Conservation (phyloP, 768 basidiomycete genomes). For the Rhodotorula babjevae region DNA sequence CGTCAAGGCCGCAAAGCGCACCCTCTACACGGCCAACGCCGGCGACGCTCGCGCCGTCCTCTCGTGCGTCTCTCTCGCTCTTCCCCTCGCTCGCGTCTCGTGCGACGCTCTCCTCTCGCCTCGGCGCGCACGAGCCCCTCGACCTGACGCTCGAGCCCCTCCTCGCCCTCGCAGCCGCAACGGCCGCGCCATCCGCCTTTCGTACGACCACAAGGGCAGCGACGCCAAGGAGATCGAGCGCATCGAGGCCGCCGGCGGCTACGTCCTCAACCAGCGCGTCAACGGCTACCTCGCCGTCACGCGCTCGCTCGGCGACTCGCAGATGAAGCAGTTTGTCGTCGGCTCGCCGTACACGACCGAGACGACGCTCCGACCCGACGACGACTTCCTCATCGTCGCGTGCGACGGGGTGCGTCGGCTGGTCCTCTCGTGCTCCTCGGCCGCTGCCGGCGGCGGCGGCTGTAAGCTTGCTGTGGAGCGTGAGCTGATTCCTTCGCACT, state of each 20-base stretch:
- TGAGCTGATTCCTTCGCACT: background rate
- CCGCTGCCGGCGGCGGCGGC: too few species aligned
- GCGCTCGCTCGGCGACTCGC: slow-evolving; percentile 89
- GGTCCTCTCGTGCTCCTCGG: background rate
- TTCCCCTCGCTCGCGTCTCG: too few species aligned
- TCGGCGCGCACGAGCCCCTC: too few species aligned
- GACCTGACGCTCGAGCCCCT: too few species aligned
- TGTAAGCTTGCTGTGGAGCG: too few species aligned
- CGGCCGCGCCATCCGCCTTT: slow-evolving; percentile 85
- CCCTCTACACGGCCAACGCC: slow-evolving; percentile 87
- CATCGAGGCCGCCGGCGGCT: slow-evolving; percentile 95
- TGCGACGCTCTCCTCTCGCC: background rate
- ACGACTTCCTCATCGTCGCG: slow-evolving; percentile 93
- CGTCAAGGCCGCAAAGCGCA: slow-evolving; percentile 51
- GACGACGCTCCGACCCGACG: slow-evolving; percentile 79
- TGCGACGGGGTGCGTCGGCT: slow-evolving; percentile 81
- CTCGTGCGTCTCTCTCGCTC: slow-evolving; percentile 50
- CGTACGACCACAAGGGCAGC: slow-evolving; percentile 98
- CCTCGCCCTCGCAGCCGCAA: slow-evolving; percentile 53
- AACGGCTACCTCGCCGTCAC: slow-evolving; percentile 95
- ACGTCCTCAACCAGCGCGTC: slow-evolving; percentile 95
- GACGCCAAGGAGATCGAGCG: slow-evolving; percentile 96
- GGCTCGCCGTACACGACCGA: slow-evolving; percentile 97
- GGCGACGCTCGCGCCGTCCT: slow-evolving; percentile 94
- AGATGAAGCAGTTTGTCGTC: slow-evolving; percentile 99